phyloP scores from a whole-genome alignment of 345 rosid species.

The Hibiscus mutabilis region DNA sequence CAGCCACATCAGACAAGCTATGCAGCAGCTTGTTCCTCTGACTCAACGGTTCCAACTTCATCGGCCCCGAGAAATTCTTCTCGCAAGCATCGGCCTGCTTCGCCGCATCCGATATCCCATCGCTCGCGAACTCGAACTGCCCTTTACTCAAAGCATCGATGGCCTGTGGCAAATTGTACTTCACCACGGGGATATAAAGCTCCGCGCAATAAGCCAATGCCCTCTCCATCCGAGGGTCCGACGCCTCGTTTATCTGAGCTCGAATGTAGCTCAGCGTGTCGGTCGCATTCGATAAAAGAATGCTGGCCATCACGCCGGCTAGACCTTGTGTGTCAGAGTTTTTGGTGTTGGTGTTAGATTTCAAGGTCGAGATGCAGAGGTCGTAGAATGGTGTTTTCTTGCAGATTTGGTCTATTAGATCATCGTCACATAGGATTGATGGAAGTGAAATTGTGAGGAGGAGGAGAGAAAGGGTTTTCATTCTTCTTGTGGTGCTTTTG shows the following conservation, averaged over 20 bases:
- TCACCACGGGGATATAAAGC: slow-evolving; percentile 74
- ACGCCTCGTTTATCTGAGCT: slow-evolving; percentile 27
- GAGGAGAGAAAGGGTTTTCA: background rate
- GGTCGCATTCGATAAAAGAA: slow-evolving; percentile 46
- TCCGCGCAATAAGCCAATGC: slow-evolving; percentile 74
- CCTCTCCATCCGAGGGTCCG: slow-evolving; percentile 52
- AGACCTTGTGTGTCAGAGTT: too few species aligned
- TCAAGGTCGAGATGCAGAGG: too few species aligned
- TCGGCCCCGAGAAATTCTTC: slow-evolving; percentile 39
- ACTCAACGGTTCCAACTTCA: slow-evolving; percentile 34
- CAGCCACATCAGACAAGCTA: slow-evolving; percentile 58
- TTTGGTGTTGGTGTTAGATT: slow-evolving; percentile 20
- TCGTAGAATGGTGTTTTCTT: slow-evolving; percentile 31
- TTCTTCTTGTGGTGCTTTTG: background rate
- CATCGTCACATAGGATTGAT: slow-evolving; percentile 16
- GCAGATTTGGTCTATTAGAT: slow-evolving; percentile 50
- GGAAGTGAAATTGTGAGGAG: slow-evolving; percentile 12
- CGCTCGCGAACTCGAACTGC: slow-evolving; percentile 46
- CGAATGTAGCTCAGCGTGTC: slow-evolving; percentile 48
- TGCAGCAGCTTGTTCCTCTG: slow-evolving; percentile 44
- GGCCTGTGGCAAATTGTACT: slow-evolving; percentile 82
- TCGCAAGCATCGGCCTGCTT: slow-evolving; percentile 61
- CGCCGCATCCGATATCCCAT: slow-evolving; percentile 49
- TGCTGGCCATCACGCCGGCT: slow-evolving; percentile 24
- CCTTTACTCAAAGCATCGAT: slow-evolving; percentile 50